These are phyloP conservation scores for Pseudocercospora crystallina DNA, from an alignment of 2,329 filamentous ascomycete species.

Conservation along the genomic window DNA sequence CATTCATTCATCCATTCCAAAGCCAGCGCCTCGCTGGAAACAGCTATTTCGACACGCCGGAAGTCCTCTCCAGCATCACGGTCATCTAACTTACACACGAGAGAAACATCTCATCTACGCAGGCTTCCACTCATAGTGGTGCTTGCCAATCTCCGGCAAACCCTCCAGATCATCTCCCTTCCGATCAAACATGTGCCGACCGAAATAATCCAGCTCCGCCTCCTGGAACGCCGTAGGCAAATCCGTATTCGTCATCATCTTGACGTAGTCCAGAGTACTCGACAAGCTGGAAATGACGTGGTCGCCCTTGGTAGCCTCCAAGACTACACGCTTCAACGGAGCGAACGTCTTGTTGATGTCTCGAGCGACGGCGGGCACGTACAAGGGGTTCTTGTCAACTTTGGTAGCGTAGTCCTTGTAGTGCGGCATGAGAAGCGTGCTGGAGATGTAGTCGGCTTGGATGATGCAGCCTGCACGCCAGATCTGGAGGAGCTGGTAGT, in stretches of 20 bases:
- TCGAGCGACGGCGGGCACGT: constrained; percentile 48
- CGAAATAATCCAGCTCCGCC: constrained; percentile 70
- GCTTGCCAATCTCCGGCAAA: constrained; percentile 55
- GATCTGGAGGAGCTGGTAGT: constrained; percentile 56
- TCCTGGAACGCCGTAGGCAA: constrained; percentile 70
- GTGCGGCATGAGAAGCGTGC: constrained; percentile 54
- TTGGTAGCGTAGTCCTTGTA: constrained; percentile 36
- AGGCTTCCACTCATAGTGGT: constrained; percentile 64
- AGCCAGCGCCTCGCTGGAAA: background rate
- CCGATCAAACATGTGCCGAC: constrained; percentile 64
- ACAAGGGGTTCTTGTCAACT: constrained; percentile 49
- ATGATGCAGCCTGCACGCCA: constrained; percentile 74
- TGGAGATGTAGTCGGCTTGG: constrained; percentile 62
- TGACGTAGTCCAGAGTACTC: constrained; percentile 65
- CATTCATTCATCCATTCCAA: background rate
- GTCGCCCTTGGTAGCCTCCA: constrained; percentile 57
- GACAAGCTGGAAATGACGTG: constrained; percentile 61
- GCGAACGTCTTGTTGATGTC: constrained; percentile 56
- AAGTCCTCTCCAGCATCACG: background rate
- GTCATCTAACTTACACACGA: background rate
- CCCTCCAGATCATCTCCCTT: constrained; percentile 53
- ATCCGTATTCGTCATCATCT: constrained; percentile 60
- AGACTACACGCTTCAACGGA: constrained; percentile 56
- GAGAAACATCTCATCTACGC: constrained; percentile 26
- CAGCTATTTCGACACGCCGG: background rate